phyloP scores from a whole-genome alignment of 2,329 filamentous ascomycete species.

The Emergomyces orientalis region DNA sequence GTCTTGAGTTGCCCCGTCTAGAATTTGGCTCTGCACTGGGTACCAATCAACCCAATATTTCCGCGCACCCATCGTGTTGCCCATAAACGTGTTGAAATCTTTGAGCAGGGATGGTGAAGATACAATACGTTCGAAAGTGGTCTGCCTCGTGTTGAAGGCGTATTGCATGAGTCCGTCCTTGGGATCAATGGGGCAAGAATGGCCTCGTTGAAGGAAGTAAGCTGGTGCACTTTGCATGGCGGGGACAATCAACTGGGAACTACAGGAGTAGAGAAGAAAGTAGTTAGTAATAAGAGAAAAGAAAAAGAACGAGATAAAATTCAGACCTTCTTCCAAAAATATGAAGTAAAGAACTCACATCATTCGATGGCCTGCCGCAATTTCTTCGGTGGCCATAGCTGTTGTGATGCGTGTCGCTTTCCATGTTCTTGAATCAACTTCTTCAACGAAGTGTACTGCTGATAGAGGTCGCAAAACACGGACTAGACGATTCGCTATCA shows the following conservation, averaged over 20 bases:
- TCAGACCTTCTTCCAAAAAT: background rate
- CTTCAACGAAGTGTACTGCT: slow-evolving; percentile 2
- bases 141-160: slow-evolving; percentile 6
- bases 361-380: slow-evolving; percentile 7
- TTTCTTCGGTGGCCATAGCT: slow-evolving; percentile 5
- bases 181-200: slow-evolving; percentile 7
- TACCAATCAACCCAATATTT: slow-evolving; percentile 10
- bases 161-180: slow-evolving; percentile 7
- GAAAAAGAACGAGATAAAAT: background rate
- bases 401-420: slow-evolving; percentile 5
- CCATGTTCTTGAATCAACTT: slow-evolving; percentile 5
- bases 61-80: slow-evolving; percentile 7
- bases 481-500: background rate
- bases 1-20: background rate
- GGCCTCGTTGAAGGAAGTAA: slow-evolving; percentile 1
- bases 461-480: slow-evolving; percentile 5
- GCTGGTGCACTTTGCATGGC: slow-evolving; percentile 6
- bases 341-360: background rate
- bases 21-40: slow-evolving; percentile 4
- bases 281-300: too few species aligned
- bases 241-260: slow-evolving; percentile 6
- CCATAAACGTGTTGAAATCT: slow-evolving; percentile 7
- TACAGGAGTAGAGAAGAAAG: background rate
- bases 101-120: slow-evolving; percentile 4
- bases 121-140: slow-evolving; percentile 6